phyloP scores from a whole-genome alignment of 2,329 filamentous ascomycete species.

The Zymoseptoria tritici region DNA sequence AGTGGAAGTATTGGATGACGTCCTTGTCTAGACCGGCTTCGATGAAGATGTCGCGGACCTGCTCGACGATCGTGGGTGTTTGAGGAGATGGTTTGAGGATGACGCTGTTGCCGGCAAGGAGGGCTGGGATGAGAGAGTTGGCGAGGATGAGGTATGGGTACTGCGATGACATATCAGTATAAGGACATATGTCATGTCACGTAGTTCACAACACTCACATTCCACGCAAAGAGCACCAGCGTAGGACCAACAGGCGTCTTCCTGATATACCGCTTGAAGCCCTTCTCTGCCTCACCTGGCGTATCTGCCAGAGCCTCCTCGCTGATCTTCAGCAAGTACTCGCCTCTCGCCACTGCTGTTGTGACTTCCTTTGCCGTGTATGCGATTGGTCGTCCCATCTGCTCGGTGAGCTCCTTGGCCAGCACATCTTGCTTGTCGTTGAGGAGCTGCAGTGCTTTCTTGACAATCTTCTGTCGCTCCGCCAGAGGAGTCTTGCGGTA shows the following conservation, averaged over 20 bases:
- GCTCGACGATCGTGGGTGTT: slow-evolving; percentile 86
- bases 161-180: slow-evolving; percentile 39
- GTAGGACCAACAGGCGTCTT: slow-evolving; percentile 84
- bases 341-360: slow-evolving; percentile 76
- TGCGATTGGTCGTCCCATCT: slow-evolving; percentile 90
- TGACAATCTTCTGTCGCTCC: slow-evolving; percentile 72
- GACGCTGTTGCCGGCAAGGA: slow-evolving; percentile 82
- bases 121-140: slow-evolving; percentile 86
- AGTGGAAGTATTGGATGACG: slow-evolving; percentile 89
- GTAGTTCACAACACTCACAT: slow-evolving; percentile 54
- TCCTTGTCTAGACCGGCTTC: slow-evolving; percentile 75
- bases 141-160: slow-evolving; percentile 92
- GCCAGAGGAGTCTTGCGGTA: slow-evolving; percentile 69
- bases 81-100: slow-evolving; percentile 94
- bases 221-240: slow-evolving; percentile 90
- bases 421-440: slow-evolving; percentile 67
- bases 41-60: slow-evolving; percentile 65
- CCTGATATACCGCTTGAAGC: slow-evolving; percentile 83
- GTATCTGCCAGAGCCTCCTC: slow-evolving; percentile 72
- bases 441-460: slow-evolving; percentile 67
- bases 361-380: slow-evolving; percentile 77
- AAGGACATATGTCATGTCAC: background rate
- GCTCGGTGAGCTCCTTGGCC: slow-evolving; percentile 76
- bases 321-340: slow-evolving; percentile 80
- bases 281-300: slow-evolving; percentile 72